Percentiles rank a stretch among this genome's conserved stretches.
These are phyloP conservation scores for Plasmodium vivax DNA, from an alignment of 169 alveolate species.

Conservation along the genomic window DNA sequence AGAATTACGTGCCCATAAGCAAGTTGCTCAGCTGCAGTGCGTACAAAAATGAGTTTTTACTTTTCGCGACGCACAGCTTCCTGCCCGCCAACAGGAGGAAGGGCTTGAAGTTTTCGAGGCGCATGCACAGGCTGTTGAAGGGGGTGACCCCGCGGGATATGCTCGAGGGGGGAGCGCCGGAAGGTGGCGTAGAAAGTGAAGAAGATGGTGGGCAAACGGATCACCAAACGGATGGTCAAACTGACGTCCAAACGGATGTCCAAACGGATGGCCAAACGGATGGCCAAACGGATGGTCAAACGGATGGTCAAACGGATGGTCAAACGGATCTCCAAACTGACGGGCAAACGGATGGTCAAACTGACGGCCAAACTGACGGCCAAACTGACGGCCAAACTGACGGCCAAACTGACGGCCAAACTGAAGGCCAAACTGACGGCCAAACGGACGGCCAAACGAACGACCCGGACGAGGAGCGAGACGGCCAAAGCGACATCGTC, in stretches of 20 bases:
- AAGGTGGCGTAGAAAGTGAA: not conserved
- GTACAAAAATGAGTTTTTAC: conserved; percentile 16
- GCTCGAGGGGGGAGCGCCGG: not conserved
- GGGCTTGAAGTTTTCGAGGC: not conserved
- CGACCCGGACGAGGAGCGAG: not conserved
- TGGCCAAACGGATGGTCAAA: not conserved
- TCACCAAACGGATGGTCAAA: not conserved
- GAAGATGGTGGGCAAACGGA: not conserved
- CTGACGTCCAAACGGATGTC: not conserved
- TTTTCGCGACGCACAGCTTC: conserved; percentile 6
- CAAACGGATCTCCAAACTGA: not conserved
- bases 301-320: not conserved
- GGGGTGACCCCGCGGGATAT: not conserved
- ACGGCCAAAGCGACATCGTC: not conserved
- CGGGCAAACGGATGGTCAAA: not conserved
- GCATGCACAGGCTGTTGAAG: conserved; percentile 7
- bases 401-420: not conserved
- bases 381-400: not conserved
- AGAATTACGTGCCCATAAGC: not conserved
- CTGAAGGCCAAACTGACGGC: not conserved
- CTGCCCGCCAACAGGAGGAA: not conserved
- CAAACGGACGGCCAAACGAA: not conserved
- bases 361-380: not conserved
- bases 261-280: not conserved
- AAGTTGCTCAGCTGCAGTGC: not conserved